Evolutionary conservation across 805 yeast species (phyloP).

Genomic region (fission yeast (Schizosaccharomyces pombe)): DNA sequence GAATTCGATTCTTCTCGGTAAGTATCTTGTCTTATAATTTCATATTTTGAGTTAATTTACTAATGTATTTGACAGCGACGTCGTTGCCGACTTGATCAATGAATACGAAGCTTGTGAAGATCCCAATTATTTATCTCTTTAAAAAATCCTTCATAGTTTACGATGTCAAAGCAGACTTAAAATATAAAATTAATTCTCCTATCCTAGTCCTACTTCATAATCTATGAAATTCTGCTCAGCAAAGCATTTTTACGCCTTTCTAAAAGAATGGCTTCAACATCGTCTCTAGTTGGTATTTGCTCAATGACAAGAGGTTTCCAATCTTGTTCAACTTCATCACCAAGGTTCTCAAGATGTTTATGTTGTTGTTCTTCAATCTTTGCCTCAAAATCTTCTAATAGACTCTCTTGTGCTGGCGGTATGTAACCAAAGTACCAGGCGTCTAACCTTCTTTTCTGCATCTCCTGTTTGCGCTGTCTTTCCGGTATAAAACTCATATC

Average conservation of each 20-base stretch:
- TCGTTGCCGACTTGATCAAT: slow-evolving; percentile 50
- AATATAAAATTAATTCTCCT: background rate
- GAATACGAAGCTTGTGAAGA: slow-evolving; percentile 62
- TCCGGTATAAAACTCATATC: background rate
- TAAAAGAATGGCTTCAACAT: slow-evolving; percentile 13
- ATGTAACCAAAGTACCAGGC: slow-evolving; percentile 15
- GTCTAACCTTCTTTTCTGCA: slow-evolving; percentile 8
- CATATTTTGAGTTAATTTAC: background rate
- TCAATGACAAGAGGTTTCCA: background rate
- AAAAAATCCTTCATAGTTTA: background rate
- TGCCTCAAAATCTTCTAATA: background rate
- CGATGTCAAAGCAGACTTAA: background rate
- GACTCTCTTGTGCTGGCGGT: slow-evolving; percentile 3
- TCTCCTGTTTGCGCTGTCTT: slow-evolving; percentile 4
- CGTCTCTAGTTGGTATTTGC: slow-evolving; percentile 10
- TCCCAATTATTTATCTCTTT: slow-evolving; percentile 13
- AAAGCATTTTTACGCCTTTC: slow-evolving; percentile 9
- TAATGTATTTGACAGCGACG: slow-evolving; percentile 12
- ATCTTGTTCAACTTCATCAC: too few species aligned
- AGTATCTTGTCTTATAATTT: background rate
- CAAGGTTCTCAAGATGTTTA: background rate
- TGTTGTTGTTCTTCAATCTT: too few species aligned
- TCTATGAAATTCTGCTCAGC: background rate
- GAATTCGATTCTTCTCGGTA: slow-evolving; percentile 67
- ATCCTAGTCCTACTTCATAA: background rate